Evolutionary conservation across 2,329 filamentous ascomycete species (phyloP).

Genomic region (Nigrospora osmanthi): DNA sequence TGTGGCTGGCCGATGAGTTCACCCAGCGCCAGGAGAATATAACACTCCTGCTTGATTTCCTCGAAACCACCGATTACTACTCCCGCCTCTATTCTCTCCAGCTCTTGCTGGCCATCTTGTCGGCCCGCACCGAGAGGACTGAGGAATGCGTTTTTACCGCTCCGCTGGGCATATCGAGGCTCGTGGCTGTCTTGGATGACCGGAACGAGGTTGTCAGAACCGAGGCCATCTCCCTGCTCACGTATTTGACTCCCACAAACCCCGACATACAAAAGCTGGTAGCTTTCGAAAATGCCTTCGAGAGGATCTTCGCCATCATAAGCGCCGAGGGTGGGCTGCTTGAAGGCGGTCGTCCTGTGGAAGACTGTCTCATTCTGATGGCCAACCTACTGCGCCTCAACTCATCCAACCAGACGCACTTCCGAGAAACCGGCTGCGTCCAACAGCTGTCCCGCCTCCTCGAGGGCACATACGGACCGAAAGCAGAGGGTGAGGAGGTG

Average conservation of each 20-base stretch:
- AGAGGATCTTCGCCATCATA: slow-evolving; percentile 76
- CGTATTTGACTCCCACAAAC: slow-evolving; percentile 78
- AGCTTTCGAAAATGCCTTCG: slow-evolving; percentile 90
- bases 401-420: slow-evolving; percentile 85
- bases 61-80: slow-evolving; percentile 84
- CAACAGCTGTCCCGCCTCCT: slow-evolving; percentile 64
- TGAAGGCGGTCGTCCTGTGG: slow-evolving; percentile 78
- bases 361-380: slow-evolving; percentile 86
- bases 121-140: slow-evolving; percentile 79
- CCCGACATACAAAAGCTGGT: slow-evolving; percentile 90
- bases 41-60: slow-evolving; percentile 77
- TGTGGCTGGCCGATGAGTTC: slow-evolving; percentile 97
- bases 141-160: slow-evolving; percentile 92
- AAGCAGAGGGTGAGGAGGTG: slow-evolving; percentile 49
- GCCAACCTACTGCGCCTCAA: slow-evolving; percentile 86
- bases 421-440: slow-evolving; percentile 83
- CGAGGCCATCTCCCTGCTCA: slow-evolving; percentile 79
- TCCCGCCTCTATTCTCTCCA: slow-evolving; percentile 86
- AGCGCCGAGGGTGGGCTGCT: slow-evolving; percentile 71
- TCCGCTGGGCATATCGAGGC: slow-evolving; percentile 76
- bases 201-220: slow-evolving; percentile 79
- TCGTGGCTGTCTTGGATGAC: slow-evolving; percentile 81
- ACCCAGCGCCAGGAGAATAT: slow-evolving; percentile 97
- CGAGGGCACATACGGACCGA: slow-evolving; percentile 45
- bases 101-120: slow-evolving; percentile 77